A percentile compares a stretch with the other conserved stretches of the same genome.
Conservation (phyloP, 2,329 filamentous ascomycete genomes). For the Aspergillus ibericus region DNA sequence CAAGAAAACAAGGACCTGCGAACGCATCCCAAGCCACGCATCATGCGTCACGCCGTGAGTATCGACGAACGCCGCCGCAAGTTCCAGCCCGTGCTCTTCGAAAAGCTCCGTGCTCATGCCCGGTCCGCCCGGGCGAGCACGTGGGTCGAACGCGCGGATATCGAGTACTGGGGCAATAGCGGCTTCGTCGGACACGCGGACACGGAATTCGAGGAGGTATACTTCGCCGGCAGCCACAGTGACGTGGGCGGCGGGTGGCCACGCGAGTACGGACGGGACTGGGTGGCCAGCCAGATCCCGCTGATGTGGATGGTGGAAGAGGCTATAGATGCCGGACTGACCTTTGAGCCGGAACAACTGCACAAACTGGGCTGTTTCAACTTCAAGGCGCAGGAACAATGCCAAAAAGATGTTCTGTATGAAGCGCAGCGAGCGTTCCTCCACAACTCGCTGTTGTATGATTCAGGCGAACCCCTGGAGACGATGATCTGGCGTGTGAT, state of each 20-base stretch:
- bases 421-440: conserved; percentile 12
- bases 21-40: conserved; percentile 38
- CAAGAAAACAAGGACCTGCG: conserved; percentile 13
- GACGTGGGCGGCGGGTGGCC: conserved; percentile 75
- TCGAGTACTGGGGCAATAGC: conserved; percentile 2
- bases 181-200: neutral
- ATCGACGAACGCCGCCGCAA: conserved; percentile 57
- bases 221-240: conserved; percentile 70
- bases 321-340: conserved; percentile 63
- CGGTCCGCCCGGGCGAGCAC: conserved; percentile 10
- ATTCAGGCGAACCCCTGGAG: conserved; percentile 14
- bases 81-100: conserved; percentile 37
- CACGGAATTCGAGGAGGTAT: conserved; percentile 68
- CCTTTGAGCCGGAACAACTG: conserved; percentile 54
- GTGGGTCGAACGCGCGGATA: conserved; percentile 22
- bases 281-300: conserved; percentile 63
- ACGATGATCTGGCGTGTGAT: conserved; percentile 22
- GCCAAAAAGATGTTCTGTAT: conserved; percentile 5
- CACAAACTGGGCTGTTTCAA: conserved; percentile 21
- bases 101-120: neutral
- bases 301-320: conserved; percentile 68
- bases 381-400: neutral
- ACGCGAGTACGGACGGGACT: conserved; percentile 44
- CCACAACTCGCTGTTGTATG: conserved; percentile 20
- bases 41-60: conserved; percentile 54